Evolutionary conservation across 2,329 filamentous ascomycete genomes (phyloP).

Genomic region (Cladosporium colombiae): DNA sequence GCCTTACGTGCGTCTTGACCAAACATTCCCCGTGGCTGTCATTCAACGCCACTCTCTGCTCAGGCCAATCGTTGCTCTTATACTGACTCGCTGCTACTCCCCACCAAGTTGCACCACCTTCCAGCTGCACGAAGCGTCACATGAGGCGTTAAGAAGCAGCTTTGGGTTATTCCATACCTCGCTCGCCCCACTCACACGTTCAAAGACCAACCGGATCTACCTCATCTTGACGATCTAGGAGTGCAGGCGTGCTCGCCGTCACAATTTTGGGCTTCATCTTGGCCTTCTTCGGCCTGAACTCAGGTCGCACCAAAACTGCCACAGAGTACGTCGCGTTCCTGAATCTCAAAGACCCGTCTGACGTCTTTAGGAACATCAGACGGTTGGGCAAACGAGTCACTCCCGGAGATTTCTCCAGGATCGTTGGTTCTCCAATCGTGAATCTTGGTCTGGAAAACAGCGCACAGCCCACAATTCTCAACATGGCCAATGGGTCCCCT

Average conservation of each 20-base stretch:
- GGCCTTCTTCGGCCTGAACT: too few species aligned
- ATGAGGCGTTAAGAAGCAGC: background rate
- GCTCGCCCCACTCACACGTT: background rate
- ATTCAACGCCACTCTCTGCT: conserved; percentile 9
- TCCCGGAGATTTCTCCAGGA: conserved; percentile 1
- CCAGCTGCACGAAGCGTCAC: background rate
- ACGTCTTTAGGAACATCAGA: background rate
- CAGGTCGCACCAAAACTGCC: background rate
- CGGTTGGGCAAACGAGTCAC: background rate
- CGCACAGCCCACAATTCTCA: background rate
- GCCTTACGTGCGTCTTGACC: background rate
- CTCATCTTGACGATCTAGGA: background rate
- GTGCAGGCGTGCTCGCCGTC: conserved; percentile 1
- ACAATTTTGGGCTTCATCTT: background rate
- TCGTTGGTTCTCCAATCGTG: background rate
- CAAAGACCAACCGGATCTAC: background rate
- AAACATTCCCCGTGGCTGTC: background rate
- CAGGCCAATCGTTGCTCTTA: conserved; percentile 6
- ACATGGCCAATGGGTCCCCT: background rate
- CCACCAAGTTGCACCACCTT: background rate
- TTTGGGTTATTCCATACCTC: background rate
- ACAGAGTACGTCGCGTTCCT: background rate
- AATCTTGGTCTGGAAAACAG: background rate
- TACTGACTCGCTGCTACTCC: background rate
- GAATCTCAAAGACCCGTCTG: background rate